Evolutionary conservation across 345 rosid species (phyloP).

Genomic region (Noccaea bulbosa): DNA sequence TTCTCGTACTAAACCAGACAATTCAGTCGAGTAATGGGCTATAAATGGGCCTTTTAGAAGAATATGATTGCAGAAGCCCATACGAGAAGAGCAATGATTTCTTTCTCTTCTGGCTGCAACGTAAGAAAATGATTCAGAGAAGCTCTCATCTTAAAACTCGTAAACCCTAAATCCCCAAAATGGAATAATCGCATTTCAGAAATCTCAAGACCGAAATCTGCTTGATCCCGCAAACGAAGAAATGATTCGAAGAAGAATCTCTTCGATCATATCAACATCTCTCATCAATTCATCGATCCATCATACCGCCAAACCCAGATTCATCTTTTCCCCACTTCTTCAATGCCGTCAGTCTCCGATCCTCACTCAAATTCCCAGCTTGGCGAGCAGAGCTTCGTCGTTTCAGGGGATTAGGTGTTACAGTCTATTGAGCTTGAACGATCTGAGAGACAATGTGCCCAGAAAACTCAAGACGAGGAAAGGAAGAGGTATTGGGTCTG

Average conservation of each 20-base stretch:
- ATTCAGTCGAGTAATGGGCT: not conserved
- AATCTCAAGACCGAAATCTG: slow-evolving; percentile 19
- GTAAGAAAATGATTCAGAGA: slow-evolving; percentile 10
- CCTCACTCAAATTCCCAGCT: slow-evolving; percentile 28
- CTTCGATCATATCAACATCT: slow-evolving; percentile 53
- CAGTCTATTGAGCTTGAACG: slow-evolving; percentile 82
- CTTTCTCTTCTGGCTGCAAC: not conserved
- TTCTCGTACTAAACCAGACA: slow-evolving; percentile 6
- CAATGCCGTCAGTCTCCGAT: slow-evolving; percentile 38
- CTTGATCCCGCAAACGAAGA: slow-evolving; percentile 19
- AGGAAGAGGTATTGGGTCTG: slow-evolving; percentile 98
- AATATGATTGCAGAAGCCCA: not conserved
- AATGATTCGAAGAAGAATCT: slow-evolving; percentile 62
- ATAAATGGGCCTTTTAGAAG: not conserved
- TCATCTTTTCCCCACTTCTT: slow-evolving; percentile 30
- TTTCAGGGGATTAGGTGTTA: slow-evolving; percentile 56
- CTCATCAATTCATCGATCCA: slow-evolving; percentile 36
- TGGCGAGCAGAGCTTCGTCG: slow-evolving; percentile 29
- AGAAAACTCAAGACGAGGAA: slow-evolving; percentile 94
- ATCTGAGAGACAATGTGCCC: slow-evolving; percentile 81
- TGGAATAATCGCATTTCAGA: not conserved
- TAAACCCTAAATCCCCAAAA: slow-evolving; percentile 47
- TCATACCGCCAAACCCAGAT: slow-evolving; percentile 31
- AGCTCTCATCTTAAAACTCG: slow-evolving; percentile 28
- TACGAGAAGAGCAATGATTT: not conserved